Evolutionary conservation across 129 eudicot genomes (phyloP).

Genomic region (Scalesia atractyloides): DNA sequence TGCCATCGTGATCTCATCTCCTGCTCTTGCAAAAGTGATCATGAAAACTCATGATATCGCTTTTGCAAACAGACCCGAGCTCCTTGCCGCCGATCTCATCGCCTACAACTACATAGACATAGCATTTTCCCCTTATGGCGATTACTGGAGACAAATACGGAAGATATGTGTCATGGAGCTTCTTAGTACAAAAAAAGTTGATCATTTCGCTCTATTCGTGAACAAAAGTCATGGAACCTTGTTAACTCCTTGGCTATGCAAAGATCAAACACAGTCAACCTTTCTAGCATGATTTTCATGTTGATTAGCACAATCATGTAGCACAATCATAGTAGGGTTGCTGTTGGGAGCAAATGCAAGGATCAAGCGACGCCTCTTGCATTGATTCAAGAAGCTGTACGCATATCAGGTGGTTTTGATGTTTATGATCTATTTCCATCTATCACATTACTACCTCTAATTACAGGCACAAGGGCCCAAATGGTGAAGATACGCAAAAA

Average conservation of each 20-base stretch:
- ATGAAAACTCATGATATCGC: not conserved
- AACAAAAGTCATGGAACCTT: not conserved
- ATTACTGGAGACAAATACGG: no score
- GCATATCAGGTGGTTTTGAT: not conserved
- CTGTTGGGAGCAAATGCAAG: not conserved
- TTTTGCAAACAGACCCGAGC: not conserved
- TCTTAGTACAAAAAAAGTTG: not conserved
- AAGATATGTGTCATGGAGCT: not conserved
- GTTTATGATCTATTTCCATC: not conserved
- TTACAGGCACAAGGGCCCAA: not conserved
- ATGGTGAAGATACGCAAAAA: not conserved
- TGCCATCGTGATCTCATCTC: not conserved
- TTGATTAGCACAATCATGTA: not conserved
- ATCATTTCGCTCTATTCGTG: not conserved
- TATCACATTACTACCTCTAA: not conserved
- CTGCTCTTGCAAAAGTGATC: not conserved
- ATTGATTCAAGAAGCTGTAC: not conserved
- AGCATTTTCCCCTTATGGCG: no score
- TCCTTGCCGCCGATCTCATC: no score
- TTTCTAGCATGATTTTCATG: not conserved
- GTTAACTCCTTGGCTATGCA: not conserved
- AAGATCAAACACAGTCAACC: not conserved
- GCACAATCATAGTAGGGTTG: not conserved
- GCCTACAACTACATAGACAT: no score
- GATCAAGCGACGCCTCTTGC: not conserved